Percentiles rank a stretch among this genome's conserved stretches.
phyloP scores from a whole-genome alignment of 345 rosid species.

The Heritiera fomes region DNA sequence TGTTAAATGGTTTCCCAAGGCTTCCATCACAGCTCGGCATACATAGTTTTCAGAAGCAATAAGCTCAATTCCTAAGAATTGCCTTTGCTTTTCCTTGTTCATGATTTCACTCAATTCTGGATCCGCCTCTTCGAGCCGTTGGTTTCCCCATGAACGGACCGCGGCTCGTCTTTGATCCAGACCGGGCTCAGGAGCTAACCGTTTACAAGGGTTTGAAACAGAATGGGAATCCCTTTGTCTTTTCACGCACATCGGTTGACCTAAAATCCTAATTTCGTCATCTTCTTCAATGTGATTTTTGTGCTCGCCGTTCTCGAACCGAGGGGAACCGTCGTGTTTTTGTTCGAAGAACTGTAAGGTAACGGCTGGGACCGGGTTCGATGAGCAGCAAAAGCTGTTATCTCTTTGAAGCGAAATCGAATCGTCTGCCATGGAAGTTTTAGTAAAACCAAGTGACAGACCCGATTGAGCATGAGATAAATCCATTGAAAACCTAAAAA shows the following conservation, averaged over 20 bases:
- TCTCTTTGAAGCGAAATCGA: conserved; percentile 51
- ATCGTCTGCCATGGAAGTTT: conserved; percentile 40
- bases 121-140: conserved; percentile 62
- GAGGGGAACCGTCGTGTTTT: conserved; percentile 30
- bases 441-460: conserved; percentile 50
- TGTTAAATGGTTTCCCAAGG: conserved; percentile 86
- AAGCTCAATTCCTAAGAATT: conserved; percentile 70
- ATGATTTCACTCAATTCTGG: conserved; percentile 77
- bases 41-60: conserved; percentile 94
- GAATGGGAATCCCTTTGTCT: conserved; percentile 61
- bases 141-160: conserved; percentile 79
- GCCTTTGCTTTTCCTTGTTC: conserved; percentile 83
- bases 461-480: conserved; percentile 54
- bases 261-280: conserved; percentile 71
- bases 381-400: conserved; percentile 34
- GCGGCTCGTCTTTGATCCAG: conserved; percentile 56
- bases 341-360: conserved; percentile 67
- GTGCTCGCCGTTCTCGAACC: conserved; percentile 31
- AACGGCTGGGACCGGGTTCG: conserved; percentile 35
- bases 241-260: conserved; percentile 74
- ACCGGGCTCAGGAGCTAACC: conserved; percentile 39
- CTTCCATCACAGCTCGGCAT: conserved; percentile 85
- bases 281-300: conserved; percentile 43
- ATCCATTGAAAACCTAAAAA: conserved; percentile 49
- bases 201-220: conserved; percentile 43